A percentile compares a stretch with the other conserved stretches of the same genome.
phyloP scores from a whole-genome alignment of 495 filamentous ascomycete genomes.

The Rusavskia elegans region DNA sequence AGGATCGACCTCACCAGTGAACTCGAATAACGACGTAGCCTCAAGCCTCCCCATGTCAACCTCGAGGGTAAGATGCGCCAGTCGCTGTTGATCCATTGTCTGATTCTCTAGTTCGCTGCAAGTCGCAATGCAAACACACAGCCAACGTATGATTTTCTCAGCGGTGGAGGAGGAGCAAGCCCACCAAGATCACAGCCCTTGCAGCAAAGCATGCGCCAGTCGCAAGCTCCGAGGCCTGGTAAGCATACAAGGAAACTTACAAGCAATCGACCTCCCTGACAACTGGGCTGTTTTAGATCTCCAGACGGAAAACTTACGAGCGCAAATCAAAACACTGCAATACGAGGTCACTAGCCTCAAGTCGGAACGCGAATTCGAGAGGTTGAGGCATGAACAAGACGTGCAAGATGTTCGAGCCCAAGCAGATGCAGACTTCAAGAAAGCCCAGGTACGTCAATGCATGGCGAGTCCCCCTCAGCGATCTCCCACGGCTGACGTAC shows the following conservation, averaged over 20 bases:
- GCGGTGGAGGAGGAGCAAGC: slow-evolving; percentile 25
- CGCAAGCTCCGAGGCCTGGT: slow-evolving; percentile 16
- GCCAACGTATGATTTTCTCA: slow-evolving; percentile 45
- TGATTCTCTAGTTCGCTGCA: slow-evolving; percentile 7
- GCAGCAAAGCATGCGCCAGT: slow-evolving; percentile 23
- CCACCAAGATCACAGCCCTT: slow-evolving; percentile 17
- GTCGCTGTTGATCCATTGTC: neutral
- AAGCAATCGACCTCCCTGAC: neutral
- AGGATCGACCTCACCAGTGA: neutral
- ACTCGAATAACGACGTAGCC: slow-evolving; percentile 6
- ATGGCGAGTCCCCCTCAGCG: neutral
- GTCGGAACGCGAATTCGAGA: slow-evolving; percentile 69
- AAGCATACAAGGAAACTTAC: neutral
- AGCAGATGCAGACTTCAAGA: slow-evolving; percentile 69
- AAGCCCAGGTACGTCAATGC: slow-evolving; percentile 43
- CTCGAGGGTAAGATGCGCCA: slow-evolving; percentile 11
- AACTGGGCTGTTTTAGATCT: slow-evolving; percentile 3
- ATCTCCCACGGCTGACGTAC: too few relatives aligned
- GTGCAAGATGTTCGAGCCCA: slow-evolving; percentile 56
- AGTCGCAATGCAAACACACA: slow-evolving; percentile 27
- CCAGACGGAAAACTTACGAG: slow-evolving; percentile 48
- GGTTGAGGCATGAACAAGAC: slow-evolving; percentile 67
- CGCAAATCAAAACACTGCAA: slow-evolving; percentile 48
- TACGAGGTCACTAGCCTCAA: slow-evolving; percentile 62
- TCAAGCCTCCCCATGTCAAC: slow-evolving; percentile 12